phyloP scores from a whole-genome alignment of 2,329 filamentous ascomycete genomes.

The Alternaria conjuncta region DNA sequence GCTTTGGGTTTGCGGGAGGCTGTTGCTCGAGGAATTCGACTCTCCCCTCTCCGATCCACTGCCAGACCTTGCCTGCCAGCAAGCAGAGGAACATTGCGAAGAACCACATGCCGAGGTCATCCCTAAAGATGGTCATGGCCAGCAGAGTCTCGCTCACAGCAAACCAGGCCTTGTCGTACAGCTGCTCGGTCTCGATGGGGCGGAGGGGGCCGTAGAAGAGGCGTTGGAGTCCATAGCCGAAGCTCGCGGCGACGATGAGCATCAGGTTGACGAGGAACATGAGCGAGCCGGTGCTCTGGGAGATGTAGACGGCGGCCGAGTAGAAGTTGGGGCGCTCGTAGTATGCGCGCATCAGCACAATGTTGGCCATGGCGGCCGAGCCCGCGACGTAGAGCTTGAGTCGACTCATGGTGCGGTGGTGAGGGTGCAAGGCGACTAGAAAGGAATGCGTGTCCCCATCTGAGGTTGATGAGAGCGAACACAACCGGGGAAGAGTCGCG shows the following conservation, averaged over 20 bases:
- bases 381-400: constrained; percentile 50
- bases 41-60: constrained; percentile 95
- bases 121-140: constrained; percentile 97
- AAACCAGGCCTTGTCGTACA: constrained; percentile 98
- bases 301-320: constrained; percentile 94
- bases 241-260: constrained; percentile 77
- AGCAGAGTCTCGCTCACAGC: constrained; percentile 95
- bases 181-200: constrained; percentile 92
- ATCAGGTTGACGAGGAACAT: constrained; percentile 93
- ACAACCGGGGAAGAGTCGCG: constrained; percentile 11
- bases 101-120: constrained; percentile 93
- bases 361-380: constrained; percentile 82
- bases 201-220: constrained; percentile 89
- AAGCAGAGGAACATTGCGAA: constrained; percentile 94
- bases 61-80: constrained; percentile 95
- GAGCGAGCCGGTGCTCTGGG: constrained; percentile 93
- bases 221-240: constrained; percentile 87
- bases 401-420: constrained; percentile 37
- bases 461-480: constrained; percentile 10
- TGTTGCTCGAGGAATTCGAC: constrained; percentile 96
- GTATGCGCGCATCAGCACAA: constrained; percentile 87
- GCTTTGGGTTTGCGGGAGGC: constrained; percentile 82
- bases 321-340: constrained; percentile 98
- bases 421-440: constrained; percentile 12
- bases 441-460: constrained; percentile 19